Conservation (phyloP, 2,329 filamentous ascomycete species). For the Colletotrichum tanaceti region DNA sequence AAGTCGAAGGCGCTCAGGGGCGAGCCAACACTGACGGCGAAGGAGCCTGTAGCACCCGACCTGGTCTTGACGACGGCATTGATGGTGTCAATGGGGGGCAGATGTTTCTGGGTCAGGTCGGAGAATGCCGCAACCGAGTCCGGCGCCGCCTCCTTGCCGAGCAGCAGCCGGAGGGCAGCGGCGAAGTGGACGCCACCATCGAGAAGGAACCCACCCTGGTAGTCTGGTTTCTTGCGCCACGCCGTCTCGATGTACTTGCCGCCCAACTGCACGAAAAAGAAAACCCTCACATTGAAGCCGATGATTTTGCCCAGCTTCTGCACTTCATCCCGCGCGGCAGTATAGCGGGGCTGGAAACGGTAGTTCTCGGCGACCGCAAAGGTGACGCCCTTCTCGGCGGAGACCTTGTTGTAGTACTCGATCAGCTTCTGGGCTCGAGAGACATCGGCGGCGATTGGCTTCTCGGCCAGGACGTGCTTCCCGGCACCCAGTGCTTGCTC, state of each 20-base stretch:
- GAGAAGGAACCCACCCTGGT: constrained; percentile 81
- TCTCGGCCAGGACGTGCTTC: constrained; percentile 78
- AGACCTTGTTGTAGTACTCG: constrained; percentile 48
- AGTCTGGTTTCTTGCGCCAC: constrained; percentile 75
- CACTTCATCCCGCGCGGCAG: constrained; percentile 57
- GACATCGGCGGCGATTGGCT: constrained; percentile 73
- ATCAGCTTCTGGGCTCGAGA: constrained; percentile 56
- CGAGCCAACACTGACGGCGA: constrained; percentile 69
- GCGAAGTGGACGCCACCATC: constrained; percentile 81
- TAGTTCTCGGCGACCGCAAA: constrained; percentile 80
- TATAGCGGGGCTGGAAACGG: constrained; percentile 69
- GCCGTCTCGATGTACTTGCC: constrained; percentile 40
- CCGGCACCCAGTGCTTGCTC: constrained; percentile 69
- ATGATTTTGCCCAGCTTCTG: constrained; percentile 60
- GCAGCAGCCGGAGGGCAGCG: constrained; percentile 70
- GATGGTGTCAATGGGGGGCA: constrained; percentile 75
- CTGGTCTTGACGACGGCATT: constrained; percentile 67
- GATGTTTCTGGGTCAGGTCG: constrained; percentile 55
- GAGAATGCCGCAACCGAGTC: constrained; percentile 67
- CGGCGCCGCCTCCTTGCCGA: constrained; percentile 56
- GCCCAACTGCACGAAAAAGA: constrained; percentile 53
- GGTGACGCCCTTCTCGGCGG: constrained; percentile 50
- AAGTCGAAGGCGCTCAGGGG: constrained; percentile 65
- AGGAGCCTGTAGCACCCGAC: constrained; percentile 66
- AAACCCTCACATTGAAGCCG: constrained; percentile 55